A percentile compares a stretch with the other conserved stretches of the same genome.
Evolutionary conservation across 768 basidiomycete species (phyloP).

Genomic region (Boletellus sp.): DNA sequence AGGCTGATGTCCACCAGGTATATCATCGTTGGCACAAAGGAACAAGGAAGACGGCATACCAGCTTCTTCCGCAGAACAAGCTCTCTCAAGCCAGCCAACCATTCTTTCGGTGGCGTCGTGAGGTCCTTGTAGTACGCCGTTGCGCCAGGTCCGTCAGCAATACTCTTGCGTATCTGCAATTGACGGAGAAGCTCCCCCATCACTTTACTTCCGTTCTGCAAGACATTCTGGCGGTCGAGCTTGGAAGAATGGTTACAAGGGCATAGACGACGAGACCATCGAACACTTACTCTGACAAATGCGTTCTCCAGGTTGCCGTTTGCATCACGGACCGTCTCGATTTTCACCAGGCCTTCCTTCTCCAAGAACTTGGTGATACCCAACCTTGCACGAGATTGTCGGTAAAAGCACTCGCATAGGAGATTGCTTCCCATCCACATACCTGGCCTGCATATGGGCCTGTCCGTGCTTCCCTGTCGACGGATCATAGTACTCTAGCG

Average conservation of each 20-base stretch:
- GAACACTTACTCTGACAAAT: constrained; percentile 56
- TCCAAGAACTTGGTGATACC: constrained; percentile 83
- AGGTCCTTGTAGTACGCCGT: constrained; percentile 74
- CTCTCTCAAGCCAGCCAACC: constrained; percentile 74
- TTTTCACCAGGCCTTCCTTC: constrained; percentile 59
- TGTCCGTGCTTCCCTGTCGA: constrained; percentile 79
- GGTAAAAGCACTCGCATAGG: neutral
- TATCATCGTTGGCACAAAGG: neutral
- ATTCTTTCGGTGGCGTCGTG: constrained; percentile 66
- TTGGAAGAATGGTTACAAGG: constrained; percentile 22
- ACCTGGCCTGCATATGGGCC: constrained; percentile 90
- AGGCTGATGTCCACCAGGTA: constrained; percentile 43
- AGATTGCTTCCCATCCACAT: constrained; percentile 15
- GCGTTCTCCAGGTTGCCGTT: constrained; percentile 62
- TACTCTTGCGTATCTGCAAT: constrained; percentile 81
- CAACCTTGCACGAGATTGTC: constrained; percentile 40
- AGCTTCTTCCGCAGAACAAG: constrained; percentile 76
- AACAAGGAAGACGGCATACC: constrained; percentile 41
- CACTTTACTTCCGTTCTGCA: constrained; percentile 60
- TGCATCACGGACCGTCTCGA: constrained; percentile 63
- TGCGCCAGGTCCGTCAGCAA: constrained; percentile 79
- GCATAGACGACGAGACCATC: neutral
- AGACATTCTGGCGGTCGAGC: constrained; percentile 70
- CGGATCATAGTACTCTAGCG: constrained; percentile 82
- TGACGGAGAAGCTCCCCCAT: constrained; percentile 75